Conservation (phyloP, 2,329 filamentous ascomycete genomes). For the Fusarium verticillioides region DNA sequence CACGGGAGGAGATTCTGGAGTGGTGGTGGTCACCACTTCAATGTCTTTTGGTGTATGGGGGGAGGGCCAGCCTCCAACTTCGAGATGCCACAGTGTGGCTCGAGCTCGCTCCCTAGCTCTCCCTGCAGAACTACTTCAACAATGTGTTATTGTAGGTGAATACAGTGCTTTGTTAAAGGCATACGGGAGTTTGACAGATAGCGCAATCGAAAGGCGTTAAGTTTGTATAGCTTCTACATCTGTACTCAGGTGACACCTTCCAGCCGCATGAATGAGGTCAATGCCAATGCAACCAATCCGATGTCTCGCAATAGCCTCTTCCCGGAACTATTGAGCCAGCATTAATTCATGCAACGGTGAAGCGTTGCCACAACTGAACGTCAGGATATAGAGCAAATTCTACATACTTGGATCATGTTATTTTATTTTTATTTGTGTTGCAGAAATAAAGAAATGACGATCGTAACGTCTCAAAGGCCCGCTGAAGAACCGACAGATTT, state of each 20-base stretch:
- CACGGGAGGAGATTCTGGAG: neutral
- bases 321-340: neutral
- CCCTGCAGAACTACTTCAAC: neutral
- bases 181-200: neutral
- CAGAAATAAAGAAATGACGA: constrained; percentile 1
- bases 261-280: neutral
- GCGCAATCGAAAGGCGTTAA: no score
- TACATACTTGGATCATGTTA: neutral
- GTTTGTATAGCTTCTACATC: neutral
- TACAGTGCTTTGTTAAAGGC: neutral
- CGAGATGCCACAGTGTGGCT: neutral
- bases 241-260: neutral
- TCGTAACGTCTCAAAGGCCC: neutral
- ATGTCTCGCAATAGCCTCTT: constrained; percentile 9
- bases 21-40: neutral
- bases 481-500: constrained; percentile 4
- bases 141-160: neutral
- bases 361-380: neutral
- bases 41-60: neutral
- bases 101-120: neutral
- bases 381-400: no score
- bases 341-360: neutral
- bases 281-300: neutral
- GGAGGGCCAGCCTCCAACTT: neutral
- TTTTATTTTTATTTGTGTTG: no score